Percentiles rank a stretch among this genome's conserved stretches.
Evolutionary conservation across 495 filamentous ascomycete species (phyloP).

Genomic region (Rhizodiscina lignyota): DNA sequence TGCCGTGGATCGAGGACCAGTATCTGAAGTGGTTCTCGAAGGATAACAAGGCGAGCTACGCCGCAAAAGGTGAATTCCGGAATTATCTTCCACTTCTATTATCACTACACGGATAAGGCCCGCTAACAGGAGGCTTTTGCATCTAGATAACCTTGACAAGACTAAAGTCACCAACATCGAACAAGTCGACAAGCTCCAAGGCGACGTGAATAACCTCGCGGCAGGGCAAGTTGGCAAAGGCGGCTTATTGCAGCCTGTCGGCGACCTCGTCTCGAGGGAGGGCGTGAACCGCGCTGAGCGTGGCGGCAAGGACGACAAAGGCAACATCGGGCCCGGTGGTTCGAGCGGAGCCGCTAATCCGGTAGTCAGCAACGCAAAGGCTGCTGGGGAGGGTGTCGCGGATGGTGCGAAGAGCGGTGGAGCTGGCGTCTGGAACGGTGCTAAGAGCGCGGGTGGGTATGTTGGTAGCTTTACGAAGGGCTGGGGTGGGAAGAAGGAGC

Average conservation of each 20-base stretch:
- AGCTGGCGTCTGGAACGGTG: constrained; percentile 3
- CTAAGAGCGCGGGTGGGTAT: constrained; percentile 20
- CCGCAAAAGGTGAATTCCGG: constrained; percentile 33
- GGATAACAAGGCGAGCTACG: constrained; percentile 56
- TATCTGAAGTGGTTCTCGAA: constrained; percentile 54
- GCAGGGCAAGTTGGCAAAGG: constrained; percentile 45
- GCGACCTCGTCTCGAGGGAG: constrained; percentile 41
- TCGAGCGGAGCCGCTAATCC: constrained; percentile 6
- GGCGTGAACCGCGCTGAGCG: constrained; percentile 48
- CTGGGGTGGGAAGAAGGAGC: constrained; percentile 10
- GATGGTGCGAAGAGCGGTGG: constrained; percentile 8
- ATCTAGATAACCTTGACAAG: constrained; percentile 42
- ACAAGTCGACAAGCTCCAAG: constrained; percentile 47
- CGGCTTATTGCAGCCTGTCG: constrained; percentile 41
- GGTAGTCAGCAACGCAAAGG: constrained; percentile 7
- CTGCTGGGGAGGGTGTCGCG: constrained; percentile 8
- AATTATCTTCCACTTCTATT: not conserved
- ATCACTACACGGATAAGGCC: not conserved
- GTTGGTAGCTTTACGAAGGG: constrained; percentile 14
- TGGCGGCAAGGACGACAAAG: constrained; percentile 40
- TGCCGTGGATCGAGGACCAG: constrained; percentile 58
- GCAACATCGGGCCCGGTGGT: constrained; percentile 23
- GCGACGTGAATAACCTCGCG: constrained; percentile 38
- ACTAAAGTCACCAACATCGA: constrained; percentile 46
- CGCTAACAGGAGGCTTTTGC: not conserved